These are phyloP conservation scores for Nitzschia putrida DNA, from an alignment of 108 stramenopile genomes.

Conservation along the genomic window DNA sequence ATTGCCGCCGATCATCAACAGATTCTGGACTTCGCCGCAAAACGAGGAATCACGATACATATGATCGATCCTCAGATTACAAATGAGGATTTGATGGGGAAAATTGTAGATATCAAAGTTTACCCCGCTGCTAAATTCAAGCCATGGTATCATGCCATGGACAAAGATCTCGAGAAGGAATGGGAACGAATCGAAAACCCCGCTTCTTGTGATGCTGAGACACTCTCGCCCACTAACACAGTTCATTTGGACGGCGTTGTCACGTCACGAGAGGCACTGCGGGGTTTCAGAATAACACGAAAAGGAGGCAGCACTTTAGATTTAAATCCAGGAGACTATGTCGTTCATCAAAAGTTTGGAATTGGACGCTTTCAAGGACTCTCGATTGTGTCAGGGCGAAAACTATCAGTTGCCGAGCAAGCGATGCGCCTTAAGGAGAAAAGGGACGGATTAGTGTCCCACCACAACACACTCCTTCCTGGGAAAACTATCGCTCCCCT, in stretches of 20 bases:
- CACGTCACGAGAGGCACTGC: constrained; percentile 49
- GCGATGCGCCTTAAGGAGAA: constrained; percentile 52
- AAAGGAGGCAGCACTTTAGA: constrained; percentile 82
- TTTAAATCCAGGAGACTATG: constrained; percentile 84
- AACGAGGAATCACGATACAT: constrained; percentile 53
- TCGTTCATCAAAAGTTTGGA: constrained; percentile 84
- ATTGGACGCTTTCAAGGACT: constrained; percentile 80
- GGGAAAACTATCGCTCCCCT: not conserved
- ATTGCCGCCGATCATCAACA: constrained; percentile 54
- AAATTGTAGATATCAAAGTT: constrained; percentile 38
- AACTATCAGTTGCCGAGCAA: constrained; percentile 58
- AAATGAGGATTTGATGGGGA: constrained; percentile 23
- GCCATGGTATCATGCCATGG: constrained; percentile 68
- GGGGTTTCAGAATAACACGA: constrained; percentile 73
- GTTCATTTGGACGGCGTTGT: constrained; percentile 54
- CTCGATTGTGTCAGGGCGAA: constrained; percentile 57
- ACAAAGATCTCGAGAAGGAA: constrained; percentile 62
- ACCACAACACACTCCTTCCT: not conserved
- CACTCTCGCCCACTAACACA: constrained; percentile 17
- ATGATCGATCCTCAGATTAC: constrained; percentile 46
- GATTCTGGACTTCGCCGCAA: constrained; percentile 53
- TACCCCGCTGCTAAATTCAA: constrained; percentile 15
- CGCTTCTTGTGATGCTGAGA: constrained; percentile 14
- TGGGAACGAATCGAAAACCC: constrained; percentile 31
- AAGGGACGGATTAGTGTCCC: constrained; percentile 45